A percentile compares a stretch with the other conserved stretches of the same genome.
phyloP scores from a whole-genome alignment of 345 rosid genomes.

The Erucastrum elatum region DNA sequence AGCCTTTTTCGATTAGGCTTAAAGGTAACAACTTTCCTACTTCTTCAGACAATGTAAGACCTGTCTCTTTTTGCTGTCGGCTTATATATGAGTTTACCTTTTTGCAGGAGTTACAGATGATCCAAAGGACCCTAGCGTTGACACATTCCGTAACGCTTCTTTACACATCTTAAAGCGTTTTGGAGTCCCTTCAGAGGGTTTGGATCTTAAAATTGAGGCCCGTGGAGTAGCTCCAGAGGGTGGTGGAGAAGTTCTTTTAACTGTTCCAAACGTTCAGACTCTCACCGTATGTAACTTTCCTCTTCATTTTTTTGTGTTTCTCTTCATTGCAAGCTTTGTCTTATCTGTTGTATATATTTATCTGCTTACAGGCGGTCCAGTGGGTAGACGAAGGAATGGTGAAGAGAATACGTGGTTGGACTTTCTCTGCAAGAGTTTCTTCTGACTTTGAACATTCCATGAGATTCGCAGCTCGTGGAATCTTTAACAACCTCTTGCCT shows the following conservation, averaged over 20 bases:
- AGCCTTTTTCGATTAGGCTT: constrained; percentile 60
- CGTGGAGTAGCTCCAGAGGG: constrained; percentile 84
- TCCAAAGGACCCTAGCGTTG: constrained; percentile 74
- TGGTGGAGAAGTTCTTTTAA: constrained; percentile 79
- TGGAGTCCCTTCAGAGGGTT: constrained; percentile 78
- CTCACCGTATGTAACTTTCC: constrained; percentile 45
- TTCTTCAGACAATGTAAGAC: not conserved
- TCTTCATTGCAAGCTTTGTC: not conserved
- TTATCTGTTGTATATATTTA: constrained; percentile 6
- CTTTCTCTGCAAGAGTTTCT: constrained; percentile 78
- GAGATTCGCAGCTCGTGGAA: constrained; percentile 87
- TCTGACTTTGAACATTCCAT: constrained; percentile 70
- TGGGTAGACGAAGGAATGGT: constrained; percentile 95
- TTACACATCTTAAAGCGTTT: constrained; percentile 47
- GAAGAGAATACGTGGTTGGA: constrained; percentile 80
- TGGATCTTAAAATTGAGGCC: constrained; percentile 68
- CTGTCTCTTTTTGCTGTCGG: not conserved
- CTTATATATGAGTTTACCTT: constrained; percentile 6
- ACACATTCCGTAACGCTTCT: constrained; percentile 72
- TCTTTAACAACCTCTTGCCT: constrained; percentile 78
- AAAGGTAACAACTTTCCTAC: constrained; percentile 49
- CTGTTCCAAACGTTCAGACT: constrained; percentile 57
- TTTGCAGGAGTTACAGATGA: constrained; percentile 84
- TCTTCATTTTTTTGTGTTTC: not conserved
- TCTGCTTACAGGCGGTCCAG: constrained; percentile 55